Percentiles rank a stretch among this genome's conserved stretches.
Evolutionary conservation across 2,329 filamentous ascomycete genomes (phyloP).

Genomic region (Emergomyces orientalis): DNA sequence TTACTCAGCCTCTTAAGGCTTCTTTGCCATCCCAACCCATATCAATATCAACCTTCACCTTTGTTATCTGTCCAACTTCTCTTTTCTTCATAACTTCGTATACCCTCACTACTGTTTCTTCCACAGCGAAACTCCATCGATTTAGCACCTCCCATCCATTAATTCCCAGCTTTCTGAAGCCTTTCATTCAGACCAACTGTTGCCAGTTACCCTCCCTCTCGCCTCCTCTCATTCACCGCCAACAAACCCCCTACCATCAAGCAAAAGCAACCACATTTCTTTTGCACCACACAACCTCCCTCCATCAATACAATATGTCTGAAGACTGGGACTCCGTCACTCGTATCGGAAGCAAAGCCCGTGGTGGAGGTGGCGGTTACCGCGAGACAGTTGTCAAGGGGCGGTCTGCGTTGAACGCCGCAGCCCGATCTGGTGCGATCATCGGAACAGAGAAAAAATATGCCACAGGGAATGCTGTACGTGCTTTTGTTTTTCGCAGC

Average conservation of each 20-base stretch:
- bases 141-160: background rate
- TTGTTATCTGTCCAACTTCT: background rate
- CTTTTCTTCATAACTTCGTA: background rate
- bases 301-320: conserved; percentile 3
- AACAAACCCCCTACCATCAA: background rate
- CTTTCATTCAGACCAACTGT: background rate
- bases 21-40: background rate
- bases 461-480: conserved; percentile 66
- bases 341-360: conserved; percentile 85
- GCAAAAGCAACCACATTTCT: background rate
- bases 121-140: background rate
- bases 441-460: conserved; percentile 89
- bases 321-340: conserved; percentile 82
- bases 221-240: background rate
- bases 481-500: conserved; percentile 32
- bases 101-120: background rate
- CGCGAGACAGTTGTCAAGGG: conserved; percentile 87
- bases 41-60: conserved; percentile 1
- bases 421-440: conserved; percentile 66
- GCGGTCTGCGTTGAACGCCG: conserved; percentile 77
- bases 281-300: background rate
- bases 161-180: background rate
- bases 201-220: background rate
- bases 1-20: conserved; percentile 3
- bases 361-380: conserved; percentile 52